These are phyloP conservation scores for Ascochyta fabae DNA, from an alignment of 2,329 filamentous ascomycete genomes.

Conservation along the genomic window DNA sequence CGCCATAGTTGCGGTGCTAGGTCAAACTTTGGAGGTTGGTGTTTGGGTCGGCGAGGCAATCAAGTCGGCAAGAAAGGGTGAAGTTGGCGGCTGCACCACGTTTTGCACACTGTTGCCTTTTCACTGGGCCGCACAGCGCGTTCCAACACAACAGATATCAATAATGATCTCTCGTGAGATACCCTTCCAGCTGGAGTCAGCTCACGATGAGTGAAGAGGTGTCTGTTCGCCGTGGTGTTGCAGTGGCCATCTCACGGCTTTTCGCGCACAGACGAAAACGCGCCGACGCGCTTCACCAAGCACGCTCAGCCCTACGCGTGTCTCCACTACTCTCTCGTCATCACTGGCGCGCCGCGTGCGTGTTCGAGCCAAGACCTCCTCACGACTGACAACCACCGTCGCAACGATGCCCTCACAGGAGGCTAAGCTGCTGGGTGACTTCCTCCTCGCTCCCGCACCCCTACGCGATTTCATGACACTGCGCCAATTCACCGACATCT, in stretches of 20 bases:
- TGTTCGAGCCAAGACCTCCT: not conserved
- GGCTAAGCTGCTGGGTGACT: slow-evolving; percentile 75
- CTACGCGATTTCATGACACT: slow-evolving; percentile 76
- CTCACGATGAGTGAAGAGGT: not conserved
- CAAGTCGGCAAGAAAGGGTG: slow-evolving; percentile 21
- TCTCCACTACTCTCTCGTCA: slow-evolving; percentile 11
- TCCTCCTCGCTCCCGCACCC: slow-evolving; percentile 77
- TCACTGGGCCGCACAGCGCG: slow-evolving; percentile 4
- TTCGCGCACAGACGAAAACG: slow-evolving; percentile 31
- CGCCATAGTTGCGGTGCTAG: slow-evolving; percentile 51
- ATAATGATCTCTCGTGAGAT: not conserved
- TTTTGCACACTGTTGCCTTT: slow-evolving; percentile 23
- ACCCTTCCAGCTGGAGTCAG: slow-evolving; percentile 8
- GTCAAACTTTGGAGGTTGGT: slow-evolving; percentile 19
- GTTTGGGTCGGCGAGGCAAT: slow-evolving; percentile 16
- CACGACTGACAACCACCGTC: not conserved
- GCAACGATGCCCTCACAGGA: slow-evolving; percentile 73
- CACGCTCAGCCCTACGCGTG: slow-evolving; percentile 16
- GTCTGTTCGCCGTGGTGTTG: slow-evolving; percentile 2
- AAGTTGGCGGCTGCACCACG: slow-evolving; percentile 22
- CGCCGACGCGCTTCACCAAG: slow-evolving; percentile 28
- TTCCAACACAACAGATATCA: slow-evolving; percentile 7
- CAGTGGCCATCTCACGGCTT: slow-evolving; percentile 18
- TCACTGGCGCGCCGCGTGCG: slow-evolving; percentile 24
- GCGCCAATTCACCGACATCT: slow-evolving; percentile 76